Percentiles rank a stretch among this genome's conserved stretches.
Evolutionary conservation across 75 land plant genomes (phyloP).

Genomic region (Gnetum montanum): DNA sequence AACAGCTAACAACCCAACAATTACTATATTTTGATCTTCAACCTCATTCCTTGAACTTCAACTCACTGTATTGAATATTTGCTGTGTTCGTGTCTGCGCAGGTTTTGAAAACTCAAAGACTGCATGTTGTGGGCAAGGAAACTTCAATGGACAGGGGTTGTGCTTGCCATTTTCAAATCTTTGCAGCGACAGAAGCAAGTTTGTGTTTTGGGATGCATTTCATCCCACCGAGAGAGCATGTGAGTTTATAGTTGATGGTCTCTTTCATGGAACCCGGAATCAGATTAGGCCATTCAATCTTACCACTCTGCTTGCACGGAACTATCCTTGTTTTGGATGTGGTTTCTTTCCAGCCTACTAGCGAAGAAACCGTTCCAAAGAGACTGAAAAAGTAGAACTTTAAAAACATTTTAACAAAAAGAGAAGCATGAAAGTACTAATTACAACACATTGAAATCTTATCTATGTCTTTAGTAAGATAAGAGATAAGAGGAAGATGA

Average conservation of each 20-base stretch:
- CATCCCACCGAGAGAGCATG: constrained; percentile 51
- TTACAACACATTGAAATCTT: no score
- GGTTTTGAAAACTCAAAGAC: constrained; percentile 19
- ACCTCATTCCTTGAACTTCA: no score
- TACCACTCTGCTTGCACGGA: neutral
- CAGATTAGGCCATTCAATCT: constrained; percentile 58
- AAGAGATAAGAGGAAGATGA: no score
- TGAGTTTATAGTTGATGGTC: constrained; percentile 24
- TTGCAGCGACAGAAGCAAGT: constrained; percentile 35
- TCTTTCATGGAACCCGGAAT: constrained; percentile 26
- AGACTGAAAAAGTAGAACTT: no score
- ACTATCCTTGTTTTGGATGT: no score
- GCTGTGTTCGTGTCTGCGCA: constrained; percentile 2
- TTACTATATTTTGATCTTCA: neutral
- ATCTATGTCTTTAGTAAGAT: no score
- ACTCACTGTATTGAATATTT: no score
- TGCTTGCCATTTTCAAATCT: constrained; percentile 45
- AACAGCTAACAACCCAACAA: neutral
- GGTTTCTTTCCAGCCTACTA: no score
- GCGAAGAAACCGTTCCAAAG: no score
- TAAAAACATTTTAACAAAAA: no score
- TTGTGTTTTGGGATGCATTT: constrained; percentile 59
- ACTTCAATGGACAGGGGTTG: constrained; percentile 38
- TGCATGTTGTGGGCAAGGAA: constrained; percentile 49
- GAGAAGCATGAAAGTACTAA: no score